Conservation (phyloP, 108 stramenopile species). For the Fragilariopsis cylindrus region DNA sequence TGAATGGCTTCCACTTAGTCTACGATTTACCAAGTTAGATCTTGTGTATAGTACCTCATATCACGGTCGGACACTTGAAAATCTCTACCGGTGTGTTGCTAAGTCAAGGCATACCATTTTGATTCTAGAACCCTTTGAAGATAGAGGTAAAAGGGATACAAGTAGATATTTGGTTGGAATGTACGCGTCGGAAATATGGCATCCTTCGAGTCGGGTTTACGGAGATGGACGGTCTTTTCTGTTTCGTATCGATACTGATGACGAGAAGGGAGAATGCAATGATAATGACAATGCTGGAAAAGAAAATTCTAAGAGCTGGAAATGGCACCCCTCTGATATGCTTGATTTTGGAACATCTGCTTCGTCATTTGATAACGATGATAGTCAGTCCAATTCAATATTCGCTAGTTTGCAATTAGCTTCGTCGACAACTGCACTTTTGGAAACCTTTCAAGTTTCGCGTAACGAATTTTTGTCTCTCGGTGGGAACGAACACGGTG, state of each 20-base stretch:
- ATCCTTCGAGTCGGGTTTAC: slow-evolving; percentile 49
- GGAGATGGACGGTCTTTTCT: slow-evolving; percentile 84
- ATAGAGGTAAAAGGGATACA: not conserved
- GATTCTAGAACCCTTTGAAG: slow-evolving; percentile 59
- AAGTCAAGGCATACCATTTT: slow-evolving; percentile 67
- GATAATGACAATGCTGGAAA: not conserved
- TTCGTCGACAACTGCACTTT: slow-evolving; percentile 34
- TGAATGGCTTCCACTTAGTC: slow-evolving; percentile 66
- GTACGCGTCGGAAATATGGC: slow-evolving; percentile 83
- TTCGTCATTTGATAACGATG: slow-evolving; percentile 10
- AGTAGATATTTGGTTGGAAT: slow-evolving; percentile 60
- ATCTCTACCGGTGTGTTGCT: slow-evolving; percentile 56
- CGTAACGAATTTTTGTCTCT: slow-evolving; percentile 66
- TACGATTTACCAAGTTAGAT: slow-evolving; percentile 74
- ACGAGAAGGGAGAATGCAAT: not conserved
- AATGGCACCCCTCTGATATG: slow-evolving; percentile 61
- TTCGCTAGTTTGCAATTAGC: not conserved
- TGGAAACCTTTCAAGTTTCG: slow-evolving; percentile 80
- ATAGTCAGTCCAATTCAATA: not conserved
- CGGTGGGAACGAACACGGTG: slow-evolving; percentile 74
- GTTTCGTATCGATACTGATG: slow-evolving; percentile 68
- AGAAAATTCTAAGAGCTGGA: slow-evolving; percentile 49
- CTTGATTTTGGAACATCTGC: slow-evolving; percentile 11
- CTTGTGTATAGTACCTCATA: slow-evolving; percentile 76
- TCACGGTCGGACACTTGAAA: slow-evolving; percentile 77